These are phyloP conservation scores for Leishmania braziliensis DNA, from an alignment of 208 protist genomes.

Conservation along the genomic window DNA sequence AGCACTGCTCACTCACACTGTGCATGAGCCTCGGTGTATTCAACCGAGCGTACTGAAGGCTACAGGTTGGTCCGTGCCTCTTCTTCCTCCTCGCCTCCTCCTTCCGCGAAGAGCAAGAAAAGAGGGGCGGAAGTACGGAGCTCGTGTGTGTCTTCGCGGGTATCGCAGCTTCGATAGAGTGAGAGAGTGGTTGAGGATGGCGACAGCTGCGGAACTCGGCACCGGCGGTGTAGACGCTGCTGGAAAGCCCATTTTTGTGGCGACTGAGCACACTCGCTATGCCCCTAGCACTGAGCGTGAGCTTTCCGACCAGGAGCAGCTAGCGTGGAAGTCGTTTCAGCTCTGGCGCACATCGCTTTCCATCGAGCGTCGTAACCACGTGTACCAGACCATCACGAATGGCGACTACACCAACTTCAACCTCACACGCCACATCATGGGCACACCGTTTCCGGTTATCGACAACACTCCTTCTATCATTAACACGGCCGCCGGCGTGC, in stretches of 20 bases:
- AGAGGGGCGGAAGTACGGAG: background rate
- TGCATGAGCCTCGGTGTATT: background rate
- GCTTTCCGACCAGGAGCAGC: constrained; percentile 84
- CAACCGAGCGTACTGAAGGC: background rate
- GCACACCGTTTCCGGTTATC: constrained; percentile 83
- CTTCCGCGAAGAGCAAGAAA: background rate
- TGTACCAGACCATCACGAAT: constrained; percentile 75
- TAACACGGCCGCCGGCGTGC: constrained; percentile 57
- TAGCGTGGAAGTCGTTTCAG: constrained; percentile 91
- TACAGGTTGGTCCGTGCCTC: background rate
- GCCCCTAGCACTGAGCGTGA: constrained; percentile 62
- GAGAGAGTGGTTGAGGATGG: constrained; percentile 18
- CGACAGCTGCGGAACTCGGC: constrained; percentile 56
- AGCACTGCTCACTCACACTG: background rate
- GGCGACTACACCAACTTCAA: constrained; percentile 88
- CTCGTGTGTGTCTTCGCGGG: background rate
- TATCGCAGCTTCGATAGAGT: background rate
- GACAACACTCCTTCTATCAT: constrained; percentile 49
- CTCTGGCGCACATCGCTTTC: constrained; percentile 78
- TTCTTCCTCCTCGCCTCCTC: background rate
- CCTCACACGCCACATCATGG: constrained; percentile 76
- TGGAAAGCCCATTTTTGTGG: constrained; percentile 79
- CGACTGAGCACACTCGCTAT: constrained; percentile 78
- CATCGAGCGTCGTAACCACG: constrained; percentile 78
- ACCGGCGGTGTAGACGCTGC: constrained; percentile 49